Conservation (phyloP, 2,329 filamentous ascomycete species). For the Cytospora chrysosperma region DNA sequence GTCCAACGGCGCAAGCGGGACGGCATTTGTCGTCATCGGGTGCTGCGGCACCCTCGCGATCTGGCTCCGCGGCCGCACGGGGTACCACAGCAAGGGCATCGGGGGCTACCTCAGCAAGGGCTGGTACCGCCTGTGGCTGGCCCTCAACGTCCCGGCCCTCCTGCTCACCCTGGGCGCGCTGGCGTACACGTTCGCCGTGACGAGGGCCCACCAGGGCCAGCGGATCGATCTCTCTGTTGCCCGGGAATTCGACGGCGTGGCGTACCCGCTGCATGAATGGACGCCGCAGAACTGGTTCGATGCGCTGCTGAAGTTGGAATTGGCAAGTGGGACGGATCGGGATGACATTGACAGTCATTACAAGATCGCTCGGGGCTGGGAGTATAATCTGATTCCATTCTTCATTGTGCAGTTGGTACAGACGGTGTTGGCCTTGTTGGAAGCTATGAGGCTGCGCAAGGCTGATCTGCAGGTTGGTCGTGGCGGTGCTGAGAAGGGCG, state of each 20-base stretch:
- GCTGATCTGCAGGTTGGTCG: background rate
- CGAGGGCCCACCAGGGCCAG: conserved; percentile 32
- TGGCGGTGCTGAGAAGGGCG: background rate
- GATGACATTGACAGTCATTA: conserved; percentile 1
- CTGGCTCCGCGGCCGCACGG: conserved; percentile 29
- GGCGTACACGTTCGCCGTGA: conserved; percentile 38
- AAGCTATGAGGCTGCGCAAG: conserved; percentile 11
- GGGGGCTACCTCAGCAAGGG: conserved; percentile 10
- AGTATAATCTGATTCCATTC: conserved; percentile 24
- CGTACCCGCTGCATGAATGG: conserved; percentile 36
- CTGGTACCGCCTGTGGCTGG: conserved; percentile 38
- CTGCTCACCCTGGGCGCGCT: conserved; percentile 39
- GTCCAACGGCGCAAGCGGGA: conserved; percentile 41
- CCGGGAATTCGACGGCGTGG: conserved; percentile 22
- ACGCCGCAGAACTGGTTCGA: conserved; percentile 42
- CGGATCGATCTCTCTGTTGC: conserved; percentile 33
- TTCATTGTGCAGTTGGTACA: conserved; percentile 20
- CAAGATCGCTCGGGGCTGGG: conserved; percentile 18
- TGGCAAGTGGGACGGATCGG: conserved; percentile 24
- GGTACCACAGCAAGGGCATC: conserved; percentile 26
- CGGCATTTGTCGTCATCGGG: conserved; percentile 36
- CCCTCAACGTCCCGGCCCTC: conserved; percentile 35
- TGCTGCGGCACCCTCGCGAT: conserved; percentile 36
- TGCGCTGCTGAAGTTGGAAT: conserved; percentile 34
- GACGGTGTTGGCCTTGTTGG: conserved; percentile 14